Conservation (phyloP, 139 green algal genomes). For the Auxenochlorella pyrenoidosa region DNA sequence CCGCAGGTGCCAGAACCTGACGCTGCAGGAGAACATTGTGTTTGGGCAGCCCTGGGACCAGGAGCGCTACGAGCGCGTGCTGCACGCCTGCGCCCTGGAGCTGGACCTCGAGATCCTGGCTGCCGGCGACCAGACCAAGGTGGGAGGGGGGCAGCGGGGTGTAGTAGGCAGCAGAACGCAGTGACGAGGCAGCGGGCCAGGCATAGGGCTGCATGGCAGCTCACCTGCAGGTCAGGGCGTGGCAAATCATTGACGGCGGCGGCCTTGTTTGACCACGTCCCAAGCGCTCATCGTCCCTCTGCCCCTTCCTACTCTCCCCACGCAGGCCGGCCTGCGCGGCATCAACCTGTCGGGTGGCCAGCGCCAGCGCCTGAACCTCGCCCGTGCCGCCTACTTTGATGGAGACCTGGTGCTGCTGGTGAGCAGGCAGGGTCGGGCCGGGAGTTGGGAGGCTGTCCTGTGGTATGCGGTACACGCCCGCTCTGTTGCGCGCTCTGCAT, state of each 20-base stretch:
- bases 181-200: too few species aligned
- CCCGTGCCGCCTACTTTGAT: slow-evolving; percentile 80
- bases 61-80: slow-evolving; percentile 51
- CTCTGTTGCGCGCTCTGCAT: too few species aligned
- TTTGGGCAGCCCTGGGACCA: slow-evolving; percentile 73
- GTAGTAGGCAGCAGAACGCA: too few species aligned
- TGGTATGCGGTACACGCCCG: too few species aligned
- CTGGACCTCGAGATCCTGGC: slow-evolving; percentile 77
- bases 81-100: slow-evolving; percentile 61
- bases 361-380: slow-evolving; percentile 90
- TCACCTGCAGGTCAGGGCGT: too few species aligned
- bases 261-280: too few species aligned
- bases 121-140: slow-evolving; percentile 85
- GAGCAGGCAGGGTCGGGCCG: background rate
- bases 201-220: too few species aligned
- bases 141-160: too few species aligned
- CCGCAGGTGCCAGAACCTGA: slow-evolving; percentile 83
- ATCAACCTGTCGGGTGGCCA: slow-evolving; percentile 91
- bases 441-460: too few species aligned
- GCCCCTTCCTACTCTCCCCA: background rate
- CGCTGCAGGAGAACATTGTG: slow-evolving; percentile 80
- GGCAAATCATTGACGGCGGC: too few species aligned
- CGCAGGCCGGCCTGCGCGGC: slow-evolving; percentile 82
- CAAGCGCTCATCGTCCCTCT: too few species aligned
- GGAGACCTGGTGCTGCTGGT: slow-evolving; percentile 85